phyloP scores from a whole-genome alignment of 169 alveolate genomes.

The Plasmodium cynomolgi region DNA sequence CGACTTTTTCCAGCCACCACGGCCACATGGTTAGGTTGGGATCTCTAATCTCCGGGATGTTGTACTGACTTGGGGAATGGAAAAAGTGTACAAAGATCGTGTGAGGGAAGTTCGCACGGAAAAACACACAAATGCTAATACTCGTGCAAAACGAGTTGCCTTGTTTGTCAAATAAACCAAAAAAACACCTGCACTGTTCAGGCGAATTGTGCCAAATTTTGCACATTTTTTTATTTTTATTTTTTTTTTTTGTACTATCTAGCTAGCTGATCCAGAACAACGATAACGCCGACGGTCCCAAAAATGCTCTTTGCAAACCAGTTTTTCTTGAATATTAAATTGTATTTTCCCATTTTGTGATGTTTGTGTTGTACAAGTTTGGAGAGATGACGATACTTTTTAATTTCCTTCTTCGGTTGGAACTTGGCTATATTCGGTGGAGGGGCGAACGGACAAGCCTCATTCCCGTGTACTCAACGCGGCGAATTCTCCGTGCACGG shows the following conservation, averaged over 20 bases:
- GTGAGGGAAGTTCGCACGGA: not conserved
- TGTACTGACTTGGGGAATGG: constrained; percentile 36
- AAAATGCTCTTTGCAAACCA: constrained; percentile 71
- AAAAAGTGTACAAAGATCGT: not conserved
- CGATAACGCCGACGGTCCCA: constrained; percentile 64
- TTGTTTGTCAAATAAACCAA: not conserved
- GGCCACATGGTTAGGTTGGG: constrained; percentile 72
- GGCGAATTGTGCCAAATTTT: not conserved
- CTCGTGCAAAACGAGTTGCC: not conserved
- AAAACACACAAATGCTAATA: not conserved
- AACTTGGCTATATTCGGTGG: not conserved
- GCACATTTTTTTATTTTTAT: constrained; percentile 20
- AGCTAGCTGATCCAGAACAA: constrained; percentile 63
- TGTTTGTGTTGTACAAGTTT: not conserved
- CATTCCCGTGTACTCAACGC: not conserved
- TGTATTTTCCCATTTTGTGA: constrained; percentile 55
- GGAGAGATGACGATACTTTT: not conserved
- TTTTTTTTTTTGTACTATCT: constrained; percentile 48
- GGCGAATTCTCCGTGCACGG: constrained; percentile 1
- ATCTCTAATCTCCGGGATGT: constrained; percentile 61
- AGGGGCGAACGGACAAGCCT: not conserved
- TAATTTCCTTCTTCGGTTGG: not conserved
- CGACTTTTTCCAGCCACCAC: constrained; percentile 72
- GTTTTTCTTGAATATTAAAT: constrained; percentile 51
- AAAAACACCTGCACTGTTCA: constrained; percentile 42